Evolutionary conservation across 345 rosid species (phyloP), one percentile per base, ranked within the genome.

Genomic region (Eucalyptus cloeziana): DNA sequence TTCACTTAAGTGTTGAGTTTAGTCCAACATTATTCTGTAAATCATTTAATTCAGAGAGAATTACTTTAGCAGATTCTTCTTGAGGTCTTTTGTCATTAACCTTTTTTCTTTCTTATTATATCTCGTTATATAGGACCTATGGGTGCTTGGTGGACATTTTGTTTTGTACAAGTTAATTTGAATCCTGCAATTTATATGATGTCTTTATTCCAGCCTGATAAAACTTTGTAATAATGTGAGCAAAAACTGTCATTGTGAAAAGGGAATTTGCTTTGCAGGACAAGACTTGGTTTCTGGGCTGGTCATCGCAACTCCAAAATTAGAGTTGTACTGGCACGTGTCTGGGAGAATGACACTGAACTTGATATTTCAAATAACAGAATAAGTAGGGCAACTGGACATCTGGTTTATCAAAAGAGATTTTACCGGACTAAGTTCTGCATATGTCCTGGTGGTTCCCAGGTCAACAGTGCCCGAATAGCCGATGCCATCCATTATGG

Each of bases 401-500:
- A 93, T 93, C 92, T 96, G 12, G 93, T 94, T 51, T 98, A 97
- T 93, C 99, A 98, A 92, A 97, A 95, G 95, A 96, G 96, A 92
- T 97, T 98, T 91, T 96, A 96, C 93, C 86, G 91, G 92, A 96
- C 98, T 69, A 98, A 98, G 90, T 98, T 93, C 89, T 97, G 99
- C 91, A 96, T 98, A 91, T 98, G 99, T 89, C 99, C 99, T 4
- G 99, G 99, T 86, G 99, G 99, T 88, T 96, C 99, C 81, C 99
- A 98, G 92, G 99, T 98, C 91, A 96, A 96, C 90, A 97, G 99
- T 80, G 99, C 99, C 88, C 97, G 99, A 33, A 96, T 98, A 90
- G 92, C 99, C 47, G 99, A 98, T 92, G 97, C 99, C 12, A 98
- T 98, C 86, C 99, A 97, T 87, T 98, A 97, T 86, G 99, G 99